These are phyloP conservation scores for Xylariaceae sp. DNA, from an alignment of 2,329 filamentous ascomycete species.

Conservation along the genomic window DNA sequence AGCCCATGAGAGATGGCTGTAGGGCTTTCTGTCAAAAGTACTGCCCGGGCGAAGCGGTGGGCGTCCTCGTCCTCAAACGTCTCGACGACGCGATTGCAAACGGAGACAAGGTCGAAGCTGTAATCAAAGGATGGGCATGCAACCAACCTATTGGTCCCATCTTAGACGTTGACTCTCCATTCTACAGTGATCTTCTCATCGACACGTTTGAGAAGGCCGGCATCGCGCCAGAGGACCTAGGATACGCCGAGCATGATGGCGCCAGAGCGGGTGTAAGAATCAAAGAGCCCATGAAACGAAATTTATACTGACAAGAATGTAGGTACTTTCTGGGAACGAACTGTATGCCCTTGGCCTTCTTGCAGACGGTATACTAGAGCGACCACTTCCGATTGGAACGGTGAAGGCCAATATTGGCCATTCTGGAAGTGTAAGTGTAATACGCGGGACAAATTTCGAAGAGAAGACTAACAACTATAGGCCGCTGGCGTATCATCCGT, in stretches of 20 bases:
- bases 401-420: constrained; percentile 50
- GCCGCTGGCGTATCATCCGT: constrained; percentile 39
- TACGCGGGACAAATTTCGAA: not conserved
- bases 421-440: constrained; percentile 34
- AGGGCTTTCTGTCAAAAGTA: constrained; percentile 38
- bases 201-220: constrained; percentile 22
- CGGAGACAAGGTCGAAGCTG: constrained; percentile 39
- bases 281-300: too few species aligned
- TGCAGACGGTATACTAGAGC: constrained; percentile 46
- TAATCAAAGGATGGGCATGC: constrained; percentile 55
- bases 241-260: too few species aligned
- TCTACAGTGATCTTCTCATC: constrained; percentile 24
- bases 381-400: constrained; percentile 45
- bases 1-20: constrained; percentile 21
- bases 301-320: not conserved
- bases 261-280: too few species aligned
- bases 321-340: constrained; percentile 62
- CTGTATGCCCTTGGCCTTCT: constrained; percentile 59
- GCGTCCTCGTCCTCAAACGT: constrained; percentile 25
- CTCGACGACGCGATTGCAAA: constrained; percentile 40
- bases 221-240: not conserved
- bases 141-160: constrained; percentile 69
- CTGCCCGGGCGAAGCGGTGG: constrained; percentile 25
- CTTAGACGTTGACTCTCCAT: constrained; percentile 52
- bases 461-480: not conserved